Base-by-base conservation (phyloP, 169 alveolate genomes). In the Plasmodium adleri region DNA sequence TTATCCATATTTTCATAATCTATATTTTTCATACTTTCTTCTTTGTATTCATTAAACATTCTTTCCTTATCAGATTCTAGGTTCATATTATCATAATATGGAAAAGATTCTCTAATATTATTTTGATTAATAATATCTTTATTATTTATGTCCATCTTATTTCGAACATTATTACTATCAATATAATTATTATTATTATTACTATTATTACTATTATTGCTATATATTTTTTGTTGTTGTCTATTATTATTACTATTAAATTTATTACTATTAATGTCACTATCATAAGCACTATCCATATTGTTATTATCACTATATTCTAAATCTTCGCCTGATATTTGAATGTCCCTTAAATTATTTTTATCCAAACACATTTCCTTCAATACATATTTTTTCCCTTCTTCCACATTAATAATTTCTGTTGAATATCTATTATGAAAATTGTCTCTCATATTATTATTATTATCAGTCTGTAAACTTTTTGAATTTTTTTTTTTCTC, bases 401-500 rank as follows among this genome's bases (percentile, higher is more conserved):
- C 88, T 22, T 66, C 89, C 12, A 9, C 15, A 6, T 17, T 13
- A 12, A 9, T 56, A 8, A 17, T 56, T 56, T 9, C 24, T 2
- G 13, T 22, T 17, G 32, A 17, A 17, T 17, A 17, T 1, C 24
- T 9, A 6, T 56, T 15, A 56, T 56, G 64, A 56, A 56, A 12
- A 56, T 15, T 17, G 22, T 56, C 62, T 45, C 39, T 28, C 13
- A 49, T 71, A 10, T 43, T 17, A 49, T 47, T 62, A n/a, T 66
- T 64, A 24, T 13, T 7, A 47, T 7, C 32, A 26, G 3, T 9
- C 17, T 10, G 32, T 39, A 22, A 9, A n/a, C 26, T 45, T 71
- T 26, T 50, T 13, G 20, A 2, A 2, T 66, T 49, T 43, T 74
- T 74, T n/a, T n/a, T 74, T 49, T 78, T 78, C 54, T 78, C 89